Conservation (phyloP, 2,329 filamentous ascomycete species). For the Monilinia fructigena region DNA sequence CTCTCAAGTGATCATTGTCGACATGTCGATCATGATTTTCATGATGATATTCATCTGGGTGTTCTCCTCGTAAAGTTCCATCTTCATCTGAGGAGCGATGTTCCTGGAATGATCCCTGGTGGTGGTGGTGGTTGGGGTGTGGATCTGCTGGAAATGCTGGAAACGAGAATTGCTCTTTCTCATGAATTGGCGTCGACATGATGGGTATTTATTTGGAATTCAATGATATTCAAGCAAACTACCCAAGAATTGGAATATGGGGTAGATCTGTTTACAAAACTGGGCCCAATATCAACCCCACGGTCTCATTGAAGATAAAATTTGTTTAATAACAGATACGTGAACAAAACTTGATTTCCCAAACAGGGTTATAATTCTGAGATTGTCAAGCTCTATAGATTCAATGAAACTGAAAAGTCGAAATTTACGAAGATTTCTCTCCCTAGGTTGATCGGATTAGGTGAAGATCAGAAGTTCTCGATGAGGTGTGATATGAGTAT, state of each 20-base stretch:
- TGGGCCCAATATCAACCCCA: conserved; percentile 20
- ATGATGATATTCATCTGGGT: conserved; percentile 4
- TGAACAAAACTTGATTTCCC: background rate
- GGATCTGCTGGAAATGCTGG: conserved; percentile 35
- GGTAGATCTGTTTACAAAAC: conserved; percentile 14
- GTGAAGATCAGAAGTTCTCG: conserved; percentile 18
- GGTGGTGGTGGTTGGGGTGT: background rate
- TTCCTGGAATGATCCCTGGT: conserved; percentile 20
- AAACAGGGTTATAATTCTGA: background rate
- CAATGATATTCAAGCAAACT: background rate
- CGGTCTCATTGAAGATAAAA: conserved; percentile 10
- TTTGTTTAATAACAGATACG: background rate
- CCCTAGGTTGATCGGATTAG: background rate
- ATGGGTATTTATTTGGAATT: background rate
- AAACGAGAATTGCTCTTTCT: conserved; percentile 39
- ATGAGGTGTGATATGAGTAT: background rate
- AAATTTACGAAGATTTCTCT: background rate
- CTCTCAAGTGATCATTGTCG: conserved; percentile 47
- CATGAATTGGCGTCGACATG: conserved; percentile 38
- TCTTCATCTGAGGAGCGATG: conserved; percentile 39
- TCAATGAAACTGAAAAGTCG: background rate
- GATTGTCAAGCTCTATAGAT: background rate
- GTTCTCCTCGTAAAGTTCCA: conserved; percentile 37
- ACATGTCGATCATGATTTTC: conserved; percentile 17
- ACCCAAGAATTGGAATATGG: conserved; percentile 5